These are phyloP conservation scores for Solanum stenotomum DNA, from an alignment of 257 asterid genomes.

Conservation along the genomic window DNA sequence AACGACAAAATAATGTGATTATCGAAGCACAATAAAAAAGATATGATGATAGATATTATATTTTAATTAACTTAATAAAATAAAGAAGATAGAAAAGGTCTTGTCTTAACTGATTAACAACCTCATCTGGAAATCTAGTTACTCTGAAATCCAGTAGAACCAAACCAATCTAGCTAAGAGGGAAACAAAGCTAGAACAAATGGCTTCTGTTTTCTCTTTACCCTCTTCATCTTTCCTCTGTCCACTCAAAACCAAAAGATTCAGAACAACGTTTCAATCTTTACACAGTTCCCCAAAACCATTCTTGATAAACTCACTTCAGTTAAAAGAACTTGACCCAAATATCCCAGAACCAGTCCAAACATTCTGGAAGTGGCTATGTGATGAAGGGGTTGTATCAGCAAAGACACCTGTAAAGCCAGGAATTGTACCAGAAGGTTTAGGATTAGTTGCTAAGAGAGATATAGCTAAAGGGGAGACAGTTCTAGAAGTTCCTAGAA, in stretches of 20 bases:
- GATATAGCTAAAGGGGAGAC: constrained; percentile 57
- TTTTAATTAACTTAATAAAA: background rate
- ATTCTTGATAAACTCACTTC: constrained; percentile 22
- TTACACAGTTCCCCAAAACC: constrained; percentile 24
- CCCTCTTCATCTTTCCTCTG: constrained; percentile 17
- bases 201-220: constrained; percentile 39
- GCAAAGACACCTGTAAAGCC: constrained; percentile 76
- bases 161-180: background rate
- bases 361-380: constrained; percentile 85
- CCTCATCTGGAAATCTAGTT: constrained; percentile 29
- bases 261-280: constrained; percentile 7
- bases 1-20: background rate
- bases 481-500: constrained; percentile 88
- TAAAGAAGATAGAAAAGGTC: background rate
- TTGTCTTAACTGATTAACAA: background rate
- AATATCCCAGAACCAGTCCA: constrained; percentile 47
- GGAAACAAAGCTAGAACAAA: constrained; percentile 3
- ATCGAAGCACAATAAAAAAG: too few species aligned
- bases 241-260: constrained; percentile 12
- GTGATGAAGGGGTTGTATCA: constrained; percentile 73
- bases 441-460: constrained; percentile 77
- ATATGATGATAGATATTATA: background rate
- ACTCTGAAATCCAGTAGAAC: background rate
- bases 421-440: constrained; percentile 80
- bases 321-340: constrained; percentile 39